Base-by-base conservation (phyloP, 129 eudicot species). In the Scalesia atractyloides region DNA sequence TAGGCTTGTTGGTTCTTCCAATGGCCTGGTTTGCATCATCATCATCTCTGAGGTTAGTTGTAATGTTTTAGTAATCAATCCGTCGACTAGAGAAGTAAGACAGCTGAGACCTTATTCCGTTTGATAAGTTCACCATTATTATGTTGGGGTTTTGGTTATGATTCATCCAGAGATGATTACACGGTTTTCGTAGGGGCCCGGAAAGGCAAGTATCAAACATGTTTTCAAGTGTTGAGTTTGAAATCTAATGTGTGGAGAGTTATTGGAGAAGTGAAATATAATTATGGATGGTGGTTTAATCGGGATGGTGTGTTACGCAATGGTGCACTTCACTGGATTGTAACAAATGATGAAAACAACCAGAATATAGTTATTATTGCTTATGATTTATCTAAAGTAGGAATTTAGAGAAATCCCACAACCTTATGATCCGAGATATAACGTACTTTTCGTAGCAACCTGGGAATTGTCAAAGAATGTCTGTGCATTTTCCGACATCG, bases 121-220 rank as follows among this genome's bases (percentile, higher is more conserved):
- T 1, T 41, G 46, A 41, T 41, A 1, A 8, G 17, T 5, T 13
- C 7, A 26, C 5, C 33, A 2, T 26, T 0, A 3, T 59, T 5
- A 12, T 59, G 64, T 41, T 41, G 69, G 69, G 69, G 65, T 41
- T 59, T 59, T 59, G 65, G 65, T 59, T 59, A 57, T 20, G 64
- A 57, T 57, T 57, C 37, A 16, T 36, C 14, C 4, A 15, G 3
- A 7, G 50, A 63, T 17, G 68, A 64, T 16, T 64, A 30, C 26
- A 37, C 39, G 7, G 30, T 64, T 15, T 13, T 64, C 3, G 14
- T 64, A n/a, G 68, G 68, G 14, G 6, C 2, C 13, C 2, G 4
- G 46, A 37, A 37, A 63, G 26, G 50, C 6, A 2, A 5, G 19
- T 9, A 17, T 5, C 18, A 8, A 41, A 63, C 50, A 3, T 9